Evolutionary conservation across 257 asterid species (phyloP), one percentile per base, ranked within the genome.

Genomic region (Salvia splendens): DNA sequence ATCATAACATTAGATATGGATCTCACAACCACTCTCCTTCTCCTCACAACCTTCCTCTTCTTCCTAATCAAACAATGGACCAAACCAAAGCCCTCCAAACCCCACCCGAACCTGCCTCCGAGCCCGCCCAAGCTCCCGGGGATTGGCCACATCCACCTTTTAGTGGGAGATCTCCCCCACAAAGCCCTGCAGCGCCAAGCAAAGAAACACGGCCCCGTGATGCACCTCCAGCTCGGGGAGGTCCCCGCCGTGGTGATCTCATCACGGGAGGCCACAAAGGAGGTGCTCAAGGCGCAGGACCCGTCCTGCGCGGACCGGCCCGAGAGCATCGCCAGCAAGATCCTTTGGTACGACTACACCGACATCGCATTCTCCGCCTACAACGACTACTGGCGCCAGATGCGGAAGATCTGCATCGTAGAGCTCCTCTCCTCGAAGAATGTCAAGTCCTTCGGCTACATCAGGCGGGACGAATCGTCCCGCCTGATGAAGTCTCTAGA

Each of bases 101-200:
- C 51, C 1, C 52, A 46, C 66, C 38, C 51, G 8, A 75, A 72
- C 0, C 63, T 69, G 5, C 79, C 81, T 3, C 79, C 79, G 1
- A 41, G 77, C 9, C 81, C 81, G 12, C 64, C 71, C 5, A 73
- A 63, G 65, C 69, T 80, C 12, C 85, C 86, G 0, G 2, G 73
- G n/a, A 65, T 81, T 30, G 83, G 86, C 40, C 77, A 71, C 75
- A 20, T 81, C 20, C 83, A 78, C 81, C 75, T 75, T 71, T 52
- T 81, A n/a, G 59, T 45, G 2, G 86, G 81, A 0, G 69, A 56
- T 12, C 71, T 69, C 30, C 74, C 79, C 0, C 80, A 77, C 58
- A 65, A 15, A 0, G 70, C 57, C 0, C 72, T 77, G 14, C 47
- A 14, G 24, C 6, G 43, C 2, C 42, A 70, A 10, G 24, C 77